Base-by-base conservation (phyloP, 345 rosid species). In the Sapria himalayana region DNA sequence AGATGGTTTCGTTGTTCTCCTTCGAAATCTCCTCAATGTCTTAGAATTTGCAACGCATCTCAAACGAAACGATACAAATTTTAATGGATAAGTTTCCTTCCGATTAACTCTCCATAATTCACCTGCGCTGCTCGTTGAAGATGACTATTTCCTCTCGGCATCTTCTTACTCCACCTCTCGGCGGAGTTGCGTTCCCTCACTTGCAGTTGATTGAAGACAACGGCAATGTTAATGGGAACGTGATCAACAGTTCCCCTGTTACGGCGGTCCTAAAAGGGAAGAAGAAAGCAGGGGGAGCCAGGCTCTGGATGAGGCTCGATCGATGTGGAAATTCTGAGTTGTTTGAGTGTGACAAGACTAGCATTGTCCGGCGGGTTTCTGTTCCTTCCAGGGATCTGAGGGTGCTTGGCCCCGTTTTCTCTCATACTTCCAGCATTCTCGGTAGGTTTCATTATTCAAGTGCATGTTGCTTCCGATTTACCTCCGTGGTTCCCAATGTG, bases 331-430 rank as follows among this genome's bases (percentile, higher is more conserved):
- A 56, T 14, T 73, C 78, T 64, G 89, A 86, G 64, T 41, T 73
- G 36, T 68, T 78, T 48, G 97, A 86, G 44, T 81, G 78, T 33
- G 94, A 81, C 37, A 86, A 86, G 69, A 72, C 70, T 39, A 51
- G 72, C 5, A 81, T 86, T 41, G 73, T 81, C 16, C 71, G 65
- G 48, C 72, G 85, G 9, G 76, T 72, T 5, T 61, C 85, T 0
- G 70, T 86, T 52, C 94, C 97, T 2, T 69, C 94, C 43, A 65
- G 97, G 67, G 97, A 81, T 69, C 65, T 86, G 73, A 69, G 94
- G 51, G 76, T 86, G 29, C 91, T 86, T 19, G 93, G 93, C 42
- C 93, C 98, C 32, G 66, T 89, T 44, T 82, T 82, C 64, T 82
- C 93, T 46, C 78, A 76, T 34, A 76, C 98, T 20, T 82, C 93